phyloP scores from a whole-genome alignment of 148 eudicot genomes.

The Chenopodium berlandieri region DNA sequence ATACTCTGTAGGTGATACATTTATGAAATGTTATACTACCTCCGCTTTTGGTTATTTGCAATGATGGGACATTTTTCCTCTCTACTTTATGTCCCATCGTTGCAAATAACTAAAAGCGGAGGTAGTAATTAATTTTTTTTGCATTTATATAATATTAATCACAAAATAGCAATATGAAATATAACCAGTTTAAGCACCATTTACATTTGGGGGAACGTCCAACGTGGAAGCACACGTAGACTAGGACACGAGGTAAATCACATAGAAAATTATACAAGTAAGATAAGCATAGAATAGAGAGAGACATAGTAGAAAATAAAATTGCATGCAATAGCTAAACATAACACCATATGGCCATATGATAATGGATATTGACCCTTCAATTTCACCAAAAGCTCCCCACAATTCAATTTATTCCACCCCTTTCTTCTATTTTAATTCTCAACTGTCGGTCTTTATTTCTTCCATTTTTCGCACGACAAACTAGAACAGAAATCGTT shows the following conservation, averaged over 20 bases:
- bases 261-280: background rate
- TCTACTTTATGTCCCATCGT: too few relatives aligned
- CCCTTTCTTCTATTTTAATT: slow-evolving; percentile 4
- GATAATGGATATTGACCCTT: slow-evolving; percentile 27
- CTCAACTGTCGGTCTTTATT: slow-evolving; percentile 12
- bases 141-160: too few relatives aligned
- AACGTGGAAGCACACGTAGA: background rate
- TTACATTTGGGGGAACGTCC: too few relatives aligned
- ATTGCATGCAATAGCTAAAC: slow-evolving; percentile 22
- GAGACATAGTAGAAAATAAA: background rate
- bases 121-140: too few relatives aligned
- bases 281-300: background rate
- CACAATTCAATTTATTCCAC: background rate
- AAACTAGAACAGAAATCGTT: background rate
- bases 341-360: slow-evolving; percentile 24
- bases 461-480: background rate
- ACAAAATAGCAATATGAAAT: too few relatives aligned
- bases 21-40: too few relatives aligned
- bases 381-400: slow-evolving; percentile 18
- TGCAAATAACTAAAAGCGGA: too few relatives aligned
- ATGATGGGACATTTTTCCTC: too few relatives aligned
- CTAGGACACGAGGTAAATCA: background rate
- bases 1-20: too few relatives aligned
- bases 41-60: too few relatives aligned
- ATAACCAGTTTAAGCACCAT: too few relatives aligned